These are phyloP conservation scores for Nicotiana otophora DNA, from an alignment of 257 asterid genomes.

Conservation along the genomic window DNA sequence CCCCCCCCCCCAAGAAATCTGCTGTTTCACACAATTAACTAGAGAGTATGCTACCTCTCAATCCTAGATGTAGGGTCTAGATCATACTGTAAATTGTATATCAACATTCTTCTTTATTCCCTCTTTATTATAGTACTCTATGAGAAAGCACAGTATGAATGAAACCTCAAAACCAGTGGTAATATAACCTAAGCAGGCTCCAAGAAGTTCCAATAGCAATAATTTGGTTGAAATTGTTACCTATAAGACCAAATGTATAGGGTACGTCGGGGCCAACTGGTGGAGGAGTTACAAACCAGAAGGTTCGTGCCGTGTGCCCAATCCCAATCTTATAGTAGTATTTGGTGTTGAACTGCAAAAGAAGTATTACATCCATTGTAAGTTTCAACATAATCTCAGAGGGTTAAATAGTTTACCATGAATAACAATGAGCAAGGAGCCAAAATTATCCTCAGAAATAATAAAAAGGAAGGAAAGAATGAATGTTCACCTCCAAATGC, in stretches of 20 bases:
- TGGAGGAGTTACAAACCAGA: conserved; percentile 85
- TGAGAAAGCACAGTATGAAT: neutral
- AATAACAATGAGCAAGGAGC: neutral
- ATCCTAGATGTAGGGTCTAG: neutral
- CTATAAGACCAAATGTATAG: conserved; percentile 82
- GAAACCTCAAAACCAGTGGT: neutral
- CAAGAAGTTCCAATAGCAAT: neutral
- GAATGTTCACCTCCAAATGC: conserved; percentile 41
- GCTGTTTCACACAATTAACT: neutral
- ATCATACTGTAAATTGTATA: neutral
- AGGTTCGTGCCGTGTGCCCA: conserved; percentile 44
- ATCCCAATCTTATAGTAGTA: conserved; percentile 71
- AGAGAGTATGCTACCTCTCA: neutral
- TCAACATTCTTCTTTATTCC: neutral
- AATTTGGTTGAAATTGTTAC: conserved; percentile 25
- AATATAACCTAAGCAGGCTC: neutral
- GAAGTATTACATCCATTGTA: neutral
- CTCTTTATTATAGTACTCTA: neutral
- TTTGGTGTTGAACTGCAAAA: conserved; percentile 59
- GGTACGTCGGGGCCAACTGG: conserved; percentile 79
- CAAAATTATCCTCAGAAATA: neutral
- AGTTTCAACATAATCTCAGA: neutral
- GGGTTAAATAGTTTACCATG: neutral
- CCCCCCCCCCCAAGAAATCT: neutral
- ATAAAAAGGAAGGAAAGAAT: neutral